Conservation (phyloP, 108 stramenopile species). For the Cyclotella sp. region DNA sequence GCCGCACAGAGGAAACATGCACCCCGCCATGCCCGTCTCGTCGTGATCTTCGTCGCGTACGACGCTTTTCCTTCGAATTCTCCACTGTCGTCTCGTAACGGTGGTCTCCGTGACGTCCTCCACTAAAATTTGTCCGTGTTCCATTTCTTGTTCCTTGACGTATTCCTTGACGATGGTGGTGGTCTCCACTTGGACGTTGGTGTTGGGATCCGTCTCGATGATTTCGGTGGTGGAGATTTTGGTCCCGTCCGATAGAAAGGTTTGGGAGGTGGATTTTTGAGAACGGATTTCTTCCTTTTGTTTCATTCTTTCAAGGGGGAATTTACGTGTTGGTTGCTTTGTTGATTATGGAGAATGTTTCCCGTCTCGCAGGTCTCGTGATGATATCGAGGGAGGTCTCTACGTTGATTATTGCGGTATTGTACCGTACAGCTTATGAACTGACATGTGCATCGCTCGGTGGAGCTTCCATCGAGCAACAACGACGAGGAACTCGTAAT, state of each 20-base stretch:
- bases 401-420: no score
- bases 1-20: not conserved
- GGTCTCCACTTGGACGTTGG: slow-evolving; percentile 3
- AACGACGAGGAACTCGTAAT: no score
- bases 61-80: not conserved
- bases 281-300: slow-evolving; percentile 1
- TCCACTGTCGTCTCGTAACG: not conserved
- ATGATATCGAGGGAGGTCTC: no score
- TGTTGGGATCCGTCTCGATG: slow-evolving; percentile 2
- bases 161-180: slow-evolving; percentile 16
- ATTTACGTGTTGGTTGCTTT: no score
- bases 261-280: slow-evolving; percentile 12
- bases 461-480: no score
- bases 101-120: slow-evolving; percentile 19
- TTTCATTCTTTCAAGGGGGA: no score
- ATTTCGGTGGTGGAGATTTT: slow-evolving; percentile 19
- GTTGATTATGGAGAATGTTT: no score
- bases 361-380: no score
- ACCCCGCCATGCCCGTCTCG: not conserved
- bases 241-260: slow-evolving; percentile 8
- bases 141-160: not conserved
- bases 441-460: no score
- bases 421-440: no score
- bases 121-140: not conserved
- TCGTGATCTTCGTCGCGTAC: not conserved